Conservation (phyloP, 1,284 basidiomycete species). For the Salmacisia buchloeana region DNA sequence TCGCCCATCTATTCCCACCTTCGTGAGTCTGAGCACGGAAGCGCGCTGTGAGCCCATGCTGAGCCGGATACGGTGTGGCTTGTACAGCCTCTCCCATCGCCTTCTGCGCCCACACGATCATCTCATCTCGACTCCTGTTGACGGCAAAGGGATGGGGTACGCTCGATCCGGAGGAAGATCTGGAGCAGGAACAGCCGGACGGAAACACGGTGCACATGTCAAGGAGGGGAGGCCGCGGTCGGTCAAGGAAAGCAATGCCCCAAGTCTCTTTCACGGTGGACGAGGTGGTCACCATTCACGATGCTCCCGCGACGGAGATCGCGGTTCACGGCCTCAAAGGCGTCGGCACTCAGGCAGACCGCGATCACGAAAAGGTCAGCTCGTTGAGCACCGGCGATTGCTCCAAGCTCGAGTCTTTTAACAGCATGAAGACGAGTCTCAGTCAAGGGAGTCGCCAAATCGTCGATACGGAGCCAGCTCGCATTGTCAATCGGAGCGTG, state of each 20-base stretch:
- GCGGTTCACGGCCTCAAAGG: too few species aligned
- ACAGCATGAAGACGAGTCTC: neutral
- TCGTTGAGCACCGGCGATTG: neutral
- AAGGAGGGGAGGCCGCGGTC: too few species aligned
- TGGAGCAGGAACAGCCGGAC: neutral
- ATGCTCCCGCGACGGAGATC: neutral
- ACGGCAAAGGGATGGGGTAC: neutral
- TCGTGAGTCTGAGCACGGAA: neutral
- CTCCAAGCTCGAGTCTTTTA: neutral
- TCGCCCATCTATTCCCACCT: constrained; percentile 4
- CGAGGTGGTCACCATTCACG: neutral
- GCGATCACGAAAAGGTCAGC: neutral
- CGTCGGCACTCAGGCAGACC: neutral
- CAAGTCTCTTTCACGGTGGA: neutral
- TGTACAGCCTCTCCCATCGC: constrained; percentile 5
- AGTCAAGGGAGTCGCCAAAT: neutral
- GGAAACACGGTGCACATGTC: neutral
- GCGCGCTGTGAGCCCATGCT: neutral
- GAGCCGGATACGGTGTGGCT: too few species aligned
- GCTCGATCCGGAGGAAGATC: constrained; percentile 6
- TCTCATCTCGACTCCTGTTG: constrained; percentile 4
- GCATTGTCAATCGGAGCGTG: neutral
- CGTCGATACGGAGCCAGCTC: neutral
- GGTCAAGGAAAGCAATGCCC: neutral
- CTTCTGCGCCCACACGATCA: constrained; percentile 3